A percentile compares a stretch with the other conserved stretches of the same genome.
phyloP scores from a whole-genome alignment of 148 eudicot species.

The Fagopyrum tataricum region DNA sequence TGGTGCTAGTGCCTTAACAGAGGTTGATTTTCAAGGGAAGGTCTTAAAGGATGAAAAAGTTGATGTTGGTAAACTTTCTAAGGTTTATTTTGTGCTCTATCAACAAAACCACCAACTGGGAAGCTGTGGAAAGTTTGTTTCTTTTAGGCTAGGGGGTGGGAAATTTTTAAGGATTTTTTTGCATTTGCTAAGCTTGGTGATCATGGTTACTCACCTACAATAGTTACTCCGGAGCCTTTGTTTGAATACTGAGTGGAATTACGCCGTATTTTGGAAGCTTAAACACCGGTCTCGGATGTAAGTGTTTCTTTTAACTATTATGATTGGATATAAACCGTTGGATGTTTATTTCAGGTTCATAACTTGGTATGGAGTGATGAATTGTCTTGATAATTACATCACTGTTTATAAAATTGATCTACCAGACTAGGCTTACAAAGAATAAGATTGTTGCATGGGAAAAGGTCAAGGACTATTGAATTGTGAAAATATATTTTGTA shows the following conservation, averaged over 20 bases:
- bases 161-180: constrained; percentile 28
- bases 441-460: no score
- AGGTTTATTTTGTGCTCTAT: constrained; percentile 29
- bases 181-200: constrained; percentile 29
- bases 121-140: constrained; percentile 21
- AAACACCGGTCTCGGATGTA: constrained; percentile 67
- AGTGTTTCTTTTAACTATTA: constrained; percentile 21
- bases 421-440: no score
- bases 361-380: constrained; percentile 5
- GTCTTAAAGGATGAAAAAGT: no score
- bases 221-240: constrained; percentile 67
- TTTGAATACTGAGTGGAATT: constrained; percentile 60
- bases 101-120: constrained; percentile 19
- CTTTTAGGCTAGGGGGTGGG: constrained; percentile 26
- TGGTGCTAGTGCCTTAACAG: no score
- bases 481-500: no score
- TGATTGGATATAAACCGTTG: not conserved
- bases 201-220: constrained; percentile 65
- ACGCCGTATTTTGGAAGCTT: constrained; percentile 87
- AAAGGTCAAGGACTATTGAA: no score
- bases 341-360: not conserved
- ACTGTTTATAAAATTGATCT: no score
- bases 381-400: no score
- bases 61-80: no score
- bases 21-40: no score